Conservation (phyloP, 192 early-diverging fungal genomes). For the Coemansia sp. region DNA sequence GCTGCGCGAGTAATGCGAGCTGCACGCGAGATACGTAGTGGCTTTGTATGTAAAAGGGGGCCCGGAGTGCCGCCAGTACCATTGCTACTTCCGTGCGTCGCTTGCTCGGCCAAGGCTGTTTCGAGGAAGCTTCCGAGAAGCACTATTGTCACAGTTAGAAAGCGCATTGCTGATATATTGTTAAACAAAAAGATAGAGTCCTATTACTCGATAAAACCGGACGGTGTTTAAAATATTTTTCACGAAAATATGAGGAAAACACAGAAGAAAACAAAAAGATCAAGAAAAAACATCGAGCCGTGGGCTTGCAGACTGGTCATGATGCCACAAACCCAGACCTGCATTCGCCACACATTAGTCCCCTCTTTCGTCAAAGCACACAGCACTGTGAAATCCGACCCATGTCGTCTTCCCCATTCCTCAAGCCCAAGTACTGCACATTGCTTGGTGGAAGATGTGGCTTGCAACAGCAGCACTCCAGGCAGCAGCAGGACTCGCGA, state of each 20-base stretch:
- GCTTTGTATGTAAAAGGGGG: neutral
- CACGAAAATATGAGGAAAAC: neutral
- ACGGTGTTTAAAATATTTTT: neutral
- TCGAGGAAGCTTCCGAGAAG: neutral
- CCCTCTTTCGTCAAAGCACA: neutral
- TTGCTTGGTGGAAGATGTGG: neutral
- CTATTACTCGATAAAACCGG: neutral
- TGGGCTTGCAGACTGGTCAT: neutral
- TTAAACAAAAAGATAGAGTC: neutral
- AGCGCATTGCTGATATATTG: slow-evolving; percentile 1
- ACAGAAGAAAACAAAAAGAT: neutral
- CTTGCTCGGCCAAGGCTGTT: neutral
- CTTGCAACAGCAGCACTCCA: neutral
- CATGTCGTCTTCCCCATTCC: neutral
- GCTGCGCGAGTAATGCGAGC: neutral
- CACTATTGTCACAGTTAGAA: neutral
- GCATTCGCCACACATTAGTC: neutral
- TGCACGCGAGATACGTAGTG: slow-evolving; percentile 1
- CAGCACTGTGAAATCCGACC: neutral
- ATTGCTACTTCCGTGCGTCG: neutral
- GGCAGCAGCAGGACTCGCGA: neutral
- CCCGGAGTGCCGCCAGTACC: neutral
- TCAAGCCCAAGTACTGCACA: neutral
- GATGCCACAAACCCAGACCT: neutral
- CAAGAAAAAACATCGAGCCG: neutral